These are phyloP conservation scores for Mortierella sp. DNA, from an alignment of 371 early-diverging fungal genomes.

Conservation along the genomic window DNA sequence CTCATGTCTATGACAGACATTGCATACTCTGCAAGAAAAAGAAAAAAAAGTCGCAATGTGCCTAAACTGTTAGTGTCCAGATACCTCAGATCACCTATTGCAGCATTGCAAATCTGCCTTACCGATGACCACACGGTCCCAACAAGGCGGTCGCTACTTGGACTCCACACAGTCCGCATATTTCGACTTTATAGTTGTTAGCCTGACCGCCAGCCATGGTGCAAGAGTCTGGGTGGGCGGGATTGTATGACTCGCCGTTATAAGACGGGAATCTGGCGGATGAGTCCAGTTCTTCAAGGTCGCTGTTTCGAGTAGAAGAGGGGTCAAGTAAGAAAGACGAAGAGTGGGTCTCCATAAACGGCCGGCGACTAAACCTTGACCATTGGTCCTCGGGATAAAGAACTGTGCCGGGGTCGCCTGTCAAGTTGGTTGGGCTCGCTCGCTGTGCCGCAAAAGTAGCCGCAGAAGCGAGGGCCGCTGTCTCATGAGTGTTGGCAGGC, in stretches of 20 bases:
- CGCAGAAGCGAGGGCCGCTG: not conserved
- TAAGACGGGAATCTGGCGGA: too few species aligned
- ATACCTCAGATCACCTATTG: not conserved
- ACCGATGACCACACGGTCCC: slow-evolving; percentile 46
- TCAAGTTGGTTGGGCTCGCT: too few species aligned
- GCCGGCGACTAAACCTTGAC: too few species aligned
- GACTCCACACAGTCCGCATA: slow-evolving; percentile 36
- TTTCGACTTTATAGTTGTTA: not conserved
- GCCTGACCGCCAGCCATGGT: not conserved
- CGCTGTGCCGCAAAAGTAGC: not conserved
- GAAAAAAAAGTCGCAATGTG: not conserved
- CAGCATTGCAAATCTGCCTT: not conserved
- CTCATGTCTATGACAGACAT: slow-evolving; percentile 39
- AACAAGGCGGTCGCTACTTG: slow-evolving; percentile 21
- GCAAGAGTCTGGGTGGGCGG: too few species aligned
- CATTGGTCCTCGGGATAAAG: too few species aligned
- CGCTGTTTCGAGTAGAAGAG: not conserved
- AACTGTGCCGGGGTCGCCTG: too few species aligned
- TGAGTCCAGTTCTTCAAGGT: too few species aligned
- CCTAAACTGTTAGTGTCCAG: not conserved
- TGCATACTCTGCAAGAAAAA: slow-evolving; percentile 22
- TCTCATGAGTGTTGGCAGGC: slow-evolving; percentile 8
- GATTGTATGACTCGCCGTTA: too few species aligned
- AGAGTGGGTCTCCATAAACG: too few species aligned
- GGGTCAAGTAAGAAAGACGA: not conserved